Evolutionary conservation across 257 asterid species (phyloP).

Genomic region (Solanum pennellii): DNA sequence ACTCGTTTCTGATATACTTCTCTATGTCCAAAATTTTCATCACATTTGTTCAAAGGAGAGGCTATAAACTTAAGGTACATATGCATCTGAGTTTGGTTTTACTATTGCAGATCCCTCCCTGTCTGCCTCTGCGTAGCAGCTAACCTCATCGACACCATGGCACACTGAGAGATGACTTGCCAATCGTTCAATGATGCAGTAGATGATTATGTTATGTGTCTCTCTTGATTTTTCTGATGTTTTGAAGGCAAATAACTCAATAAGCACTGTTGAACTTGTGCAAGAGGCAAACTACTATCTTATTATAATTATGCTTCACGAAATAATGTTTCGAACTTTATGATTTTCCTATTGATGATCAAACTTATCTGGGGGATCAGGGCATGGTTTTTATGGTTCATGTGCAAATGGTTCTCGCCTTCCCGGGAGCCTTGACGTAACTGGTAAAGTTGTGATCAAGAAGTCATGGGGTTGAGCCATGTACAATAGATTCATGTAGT

Average conservation of each 20-base stretch:
- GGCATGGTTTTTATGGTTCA: not conserved
- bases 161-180: not conserved
- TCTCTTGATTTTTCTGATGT: not conserved
- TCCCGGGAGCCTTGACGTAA: not conserved
- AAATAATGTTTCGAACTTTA: not conserved
- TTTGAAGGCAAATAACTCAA: not conserved
- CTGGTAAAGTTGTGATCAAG: not conserved
- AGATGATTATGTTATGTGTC: not conserved
- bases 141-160: not conserved
- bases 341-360: not conserved
- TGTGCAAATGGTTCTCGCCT: not conserved
- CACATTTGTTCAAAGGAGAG: not conserved
- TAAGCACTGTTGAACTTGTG: not conserved
- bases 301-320: not conserved
- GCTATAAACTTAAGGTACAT: not conserved
- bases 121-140: not conserved
- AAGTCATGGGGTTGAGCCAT: not conserved
- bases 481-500: not conserved
- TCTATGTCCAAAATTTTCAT: not conserved
- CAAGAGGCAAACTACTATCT: not conserved
- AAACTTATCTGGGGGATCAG: not conserved
- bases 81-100: not conserved
- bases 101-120: not conserved
- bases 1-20: constrained; percentile 43
- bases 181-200: not conserved